Base-by-base conservation (phyloP, 257 asterid genomes). In the Ehretia macrophylla region DNA sequence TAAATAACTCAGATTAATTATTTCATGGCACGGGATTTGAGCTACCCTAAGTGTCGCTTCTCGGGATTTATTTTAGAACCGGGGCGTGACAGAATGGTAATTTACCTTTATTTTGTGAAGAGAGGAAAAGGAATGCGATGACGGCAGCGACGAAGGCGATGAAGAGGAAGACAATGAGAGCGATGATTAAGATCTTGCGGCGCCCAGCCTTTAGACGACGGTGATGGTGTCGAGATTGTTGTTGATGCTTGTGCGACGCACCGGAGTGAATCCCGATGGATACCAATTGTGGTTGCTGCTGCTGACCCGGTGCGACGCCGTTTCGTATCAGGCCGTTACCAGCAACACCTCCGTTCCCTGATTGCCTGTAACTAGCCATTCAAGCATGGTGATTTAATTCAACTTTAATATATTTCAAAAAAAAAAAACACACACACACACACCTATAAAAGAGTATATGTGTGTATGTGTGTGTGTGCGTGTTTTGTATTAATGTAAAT, bases 341-440 rank as follows among this genome's bases (percentile, higher is more conserved):
- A 13, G 5, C 12, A 3, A 18, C n/a, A n/a, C n/a, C n/a, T n/a
- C n/a, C n/a, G 35, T 21, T 19, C 3, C 92, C 89, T 65, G 78
- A 81, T 80, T 87, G 96, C 80, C 94, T 81, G 83, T 61, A 75
- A 86, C 82, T 94, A 65, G 96, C 85, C 96, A 87, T 87, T 72
- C 77, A 66, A 65, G 85, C 95, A 84, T 87, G 75, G 76, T 78
- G 62, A 71, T 42, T 42, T 42, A 14, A 42, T 14, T 42, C 47
- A 42, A 42, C 14, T 42, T 42, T 42, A 3, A 2, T 42, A 42
- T 3, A 42, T 1, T 3, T 42, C 1, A 42, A 42, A 42, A 3
- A 10, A 10, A 42, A 42, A n/a, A n/a, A n/a, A n/a, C n/a, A n/a
- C n/a, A n/a, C n/a, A n/a, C n/a, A n/a, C n/a, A n/a, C n/a, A n/a